A percentile compares a stretch with the other conserved stretches of the same genome.
Conservation (phyloP, 306 rosid genomes). For the Abrus pulchellus region DNA sequence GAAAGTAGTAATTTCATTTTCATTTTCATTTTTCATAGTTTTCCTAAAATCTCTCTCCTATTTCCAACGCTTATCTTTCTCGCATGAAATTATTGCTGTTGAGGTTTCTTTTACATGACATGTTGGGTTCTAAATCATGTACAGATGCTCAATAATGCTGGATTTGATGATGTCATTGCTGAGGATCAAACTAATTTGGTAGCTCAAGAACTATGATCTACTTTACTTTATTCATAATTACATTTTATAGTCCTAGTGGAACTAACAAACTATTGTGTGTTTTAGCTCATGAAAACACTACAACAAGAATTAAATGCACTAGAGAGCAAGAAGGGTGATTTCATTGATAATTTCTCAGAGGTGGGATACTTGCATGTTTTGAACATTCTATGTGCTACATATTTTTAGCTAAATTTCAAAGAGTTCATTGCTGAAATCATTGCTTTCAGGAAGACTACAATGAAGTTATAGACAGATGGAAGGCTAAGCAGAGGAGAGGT, state of each 20-base stretch:
- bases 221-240: neutral
- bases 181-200: slow-evolving; percentile 88
- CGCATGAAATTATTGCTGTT: neutral
- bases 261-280: slow-evolving; percentile 34
- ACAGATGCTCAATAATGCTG: slow-evolving; percentile 91
- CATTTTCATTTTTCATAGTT: too few relatives aligned
- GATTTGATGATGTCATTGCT: slow-evolving; percentile 69
- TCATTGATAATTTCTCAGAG: slow-evolving; percentile 78
- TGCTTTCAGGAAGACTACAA: slow-evolving; percentile 63
- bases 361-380: slow-evolving; percentile 51
- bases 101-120: slow-evolving; percentile 2
- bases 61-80: neutral
- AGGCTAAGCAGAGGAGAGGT: slow-evolving; percentile 66
- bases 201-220: slow-evolving; percentile 18
- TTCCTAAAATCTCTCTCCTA: too few relatives aligned
- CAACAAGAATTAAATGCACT: slow-evolving; percentile 67
- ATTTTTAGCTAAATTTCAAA: slow-evolving; percentile 7
- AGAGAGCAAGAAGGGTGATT: slow-evolving; percentile 70
- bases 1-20: too few relatives aligned
- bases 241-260: neutral
- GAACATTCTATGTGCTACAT: neutral
- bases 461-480: slow-evolving; percentile 69
- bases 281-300: slow-evolving; percentile 78
- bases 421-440: slow-evolving; percentile 20
- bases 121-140: slow-evolving; percentile 17